Evolutionary conservation across 805 yeast species (phyloP).

Genomic region (Candida endomychidarum): DNA sequence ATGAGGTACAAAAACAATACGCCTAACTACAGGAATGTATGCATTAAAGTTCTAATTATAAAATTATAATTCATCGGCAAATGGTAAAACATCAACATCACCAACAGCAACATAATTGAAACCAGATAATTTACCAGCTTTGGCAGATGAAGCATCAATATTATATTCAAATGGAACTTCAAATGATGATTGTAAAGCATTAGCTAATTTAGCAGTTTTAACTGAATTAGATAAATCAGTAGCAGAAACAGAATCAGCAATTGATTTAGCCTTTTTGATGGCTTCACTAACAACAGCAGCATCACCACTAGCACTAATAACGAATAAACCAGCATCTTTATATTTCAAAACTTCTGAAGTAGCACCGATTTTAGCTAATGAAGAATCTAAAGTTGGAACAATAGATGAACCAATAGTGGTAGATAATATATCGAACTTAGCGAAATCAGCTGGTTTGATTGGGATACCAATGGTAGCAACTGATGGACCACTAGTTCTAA

Average conservation of each 20-base stretch:
- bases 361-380: conserved; percentile 51
- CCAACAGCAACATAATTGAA: conserved; percentile 90
- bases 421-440: conserved; percentile 68
- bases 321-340: conserved; percentile 79
- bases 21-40: conserved; percentile 1
- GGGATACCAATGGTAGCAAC: conserved; percentile 84
- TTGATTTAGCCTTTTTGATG: conserved; percentile 58
- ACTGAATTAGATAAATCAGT: conserved; percentile 59
- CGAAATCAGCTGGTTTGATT: conserved; percentile 59
- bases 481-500: conserved; percentile 62
- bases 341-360: conserved; percentile 59
- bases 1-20: no score
- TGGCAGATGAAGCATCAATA: conserved; percentile 34
- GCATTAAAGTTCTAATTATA: conserved; percentile 4
- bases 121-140: conserved; percentile 49
- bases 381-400: conserved; percentile 56
- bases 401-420: conserved; percentile 60
- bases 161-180: conserved; percentile 30
- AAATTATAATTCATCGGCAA: conserved; percentile 79
- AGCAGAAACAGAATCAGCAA: conserved; percentile 29
- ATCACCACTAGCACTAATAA: conserved; percentile 61
- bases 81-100: conserved; percentile 82
- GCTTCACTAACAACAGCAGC: conserved; percentile 56
- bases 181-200: conserved; percentile 41
- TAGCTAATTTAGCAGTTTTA: conserved; percentile 42